Evolutionary conservation across 257 asterid species (phyloP).

Genomic region (Przewalskia tangutica): DNA sequence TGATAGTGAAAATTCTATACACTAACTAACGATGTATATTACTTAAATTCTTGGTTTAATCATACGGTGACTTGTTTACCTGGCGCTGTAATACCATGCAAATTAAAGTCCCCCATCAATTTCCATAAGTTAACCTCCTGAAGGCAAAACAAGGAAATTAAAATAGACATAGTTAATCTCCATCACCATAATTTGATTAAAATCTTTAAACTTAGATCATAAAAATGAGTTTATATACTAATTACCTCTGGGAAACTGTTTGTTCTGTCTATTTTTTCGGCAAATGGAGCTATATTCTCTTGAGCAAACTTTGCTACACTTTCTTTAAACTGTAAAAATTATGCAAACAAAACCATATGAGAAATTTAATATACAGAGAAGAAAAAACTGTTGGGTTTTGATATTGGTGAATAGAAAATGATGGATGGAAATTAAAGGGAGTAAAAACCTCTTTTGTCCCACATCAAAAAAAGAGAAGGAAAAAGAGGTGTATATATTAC

Average conservation of each 20-base stretch:
- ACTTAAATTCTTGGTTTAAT: too few relatives aligned
- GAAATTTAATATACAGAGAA: not conserved
- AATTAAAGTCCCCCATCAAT: slow-evolving; percentile 90
- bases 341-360: not conserved
- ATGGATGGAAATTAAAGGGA: too few relatives aligned
- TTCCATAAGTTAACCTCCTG: slow-evolving; percentile 94
- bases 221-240: too few relatives aligned
- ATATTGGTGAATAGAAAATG: too few relatives aligned
- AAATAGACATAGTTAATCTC: not conserved
- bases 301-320: slow-evolving; percentile 93
- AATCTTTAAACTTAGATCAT: not conserved
- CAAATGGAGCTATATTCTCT: slow-evolving; percentile 87
- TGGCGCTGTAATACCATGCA: slow-evolving; percentile 92
- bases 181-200: not conserved
- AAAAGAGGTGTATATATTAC: too few relatives aligned
- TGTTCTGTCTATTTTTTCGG: slow-evolving; percentile 70
- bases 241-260: slow-evolving; percentile 83
- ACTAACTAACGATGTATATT: too few relatives aligned
- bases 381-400: too few relatives aligned
- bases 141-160: not conserved
- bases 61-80: slow-evolving; percentile 28
- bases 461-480: too few relatives aligned
- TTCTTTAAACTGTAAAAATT: slow-evolving; percentile 67
- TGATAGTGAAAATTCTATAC: too few relatives aligned
- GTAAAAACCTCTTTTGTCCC: too few relatives aligned